These are phyloP conservation scores for Penicillium coprophilum DNA, from an alignment of 495 filamentous ascomycete genomes.

Conservation along the genomic window DNA sequence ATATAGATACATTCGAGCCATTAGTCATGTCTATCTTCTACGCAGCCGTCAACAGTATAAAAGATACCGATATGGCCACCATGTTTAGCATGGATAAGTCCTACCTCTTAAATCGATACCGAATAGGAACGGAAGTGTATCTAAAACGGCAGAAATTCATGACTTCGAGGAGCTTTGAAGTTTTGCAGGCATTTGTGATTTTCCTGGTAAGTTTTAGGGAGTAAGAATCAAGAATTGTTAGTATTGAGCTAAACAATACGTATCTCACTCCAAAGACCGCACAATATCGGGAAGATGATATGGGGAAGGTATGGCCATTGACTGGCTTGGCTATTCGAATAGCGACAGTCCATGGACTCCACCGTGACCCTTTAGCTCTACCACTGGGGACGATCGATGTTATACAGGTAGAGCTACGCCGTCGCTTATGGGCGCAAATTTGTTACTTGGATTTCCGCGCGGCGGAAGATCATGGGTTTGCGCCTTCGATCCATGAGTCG, in stretches of 20 bases:
- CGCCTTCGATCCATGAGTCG: background rate
- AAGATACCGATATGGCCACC: background rate
- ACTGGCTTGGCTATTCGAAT: background rate
- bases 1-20: background rate
- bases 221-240: accelerated
- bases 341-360: background rate
- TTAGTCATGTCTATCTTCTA: background rate
- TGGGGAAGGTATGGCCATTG: background rate
- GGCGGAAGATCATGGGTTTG: background rate
- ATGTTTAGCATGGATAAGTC: background rate
- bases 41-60: background rate
- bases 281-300: background rate
- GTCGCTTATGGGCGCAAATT: background rate
- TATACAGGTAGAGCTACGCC: background rate
- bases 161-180: background rate
- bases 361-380: background rate
- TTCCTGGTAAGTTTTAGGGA: background rate
- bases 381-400: background rate
- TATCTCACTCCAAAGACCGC: background rate
- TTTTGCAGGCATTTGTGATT: background rate
- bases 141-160: background rate
- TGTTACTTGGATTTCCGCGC: background rate
- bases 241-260: background rate
- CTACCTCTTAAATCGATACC: background rate
- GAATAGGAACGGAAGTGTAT: background rate